Conservation (phyloP, 345 rosid species). For the Mercurialis annua region DNA sequence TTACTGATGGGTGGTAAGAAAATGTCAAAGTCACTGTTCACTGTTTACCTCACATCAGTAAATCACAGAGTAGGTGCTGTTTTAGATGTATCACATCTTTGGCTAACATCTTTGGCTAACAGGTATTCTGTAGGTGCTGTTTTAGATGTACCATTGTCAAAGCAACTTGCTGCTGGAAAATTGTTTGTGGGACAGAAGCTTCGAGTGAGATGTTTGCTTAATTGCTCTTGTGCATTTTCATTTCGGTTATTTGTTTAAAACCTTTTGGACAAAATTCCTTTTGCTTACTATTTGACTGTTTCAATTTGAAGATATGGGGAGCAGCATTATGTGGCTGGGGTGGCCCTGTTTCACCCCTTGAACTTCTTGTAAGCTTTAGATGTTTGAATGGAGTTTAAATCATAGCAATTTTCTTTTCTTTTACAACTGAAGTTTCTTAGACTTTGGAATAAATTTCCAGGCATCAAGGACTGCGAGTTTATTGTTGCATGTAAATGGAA, state of each 20-base stretch:
- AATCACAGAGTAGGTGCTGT: no score
- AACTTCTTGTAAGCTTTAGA: constrained; percentile 45
- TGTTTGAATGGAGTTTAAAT: constrained; percentile 20
- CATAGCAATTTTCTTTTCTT: constrained; percentile 20
- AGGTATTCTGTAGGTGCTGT: constrained; percentile 82
- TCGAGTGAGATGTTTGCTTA: constrained; percentile 45
- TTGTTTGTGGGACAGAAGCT: constrained; percentile 88
- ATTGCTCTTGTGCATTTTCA: constrained; percentile 14
- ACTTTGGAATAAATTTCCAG: constrained; percentile 48
- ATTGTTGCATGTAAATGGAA: constrained; percentile 79
- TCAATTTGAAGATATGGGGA: constrained; percentile 70
- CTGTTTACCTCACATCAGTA: background rate
- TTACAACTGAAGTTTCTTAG: constrained; percentile 13
- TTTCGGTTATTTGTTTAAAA: constrained; percentile 11
- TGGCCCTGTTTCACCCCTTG: constrained; percentile 84
- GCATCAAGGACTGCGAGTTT: constrained; percentile 51
- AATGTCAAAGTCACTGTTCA: constrained; percentile 15
- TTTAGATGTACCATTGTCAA: constrained; percentile 58
- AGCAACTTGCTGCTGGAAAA: constrained; percentile 65
- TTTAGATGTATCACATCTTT: no score
- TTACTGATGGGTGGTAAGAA: constrained; percentile 94
- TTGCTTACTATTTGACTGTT: constrained; percentile 25
- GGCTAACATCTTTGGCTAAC: constrained; percentile 22
- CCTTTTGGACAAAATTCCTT: constrained; percentile 7
- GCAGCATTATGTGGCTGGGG: constrained; percentile 81